A percentile compares a stretch with the other conserved stretches of the same genome.
These are phyloP conservation scores for Dactylellina sp. DNA, from an alignment of 2,329 filamentous ascomycete genomes.

Conservation along the genomic window DNA sequence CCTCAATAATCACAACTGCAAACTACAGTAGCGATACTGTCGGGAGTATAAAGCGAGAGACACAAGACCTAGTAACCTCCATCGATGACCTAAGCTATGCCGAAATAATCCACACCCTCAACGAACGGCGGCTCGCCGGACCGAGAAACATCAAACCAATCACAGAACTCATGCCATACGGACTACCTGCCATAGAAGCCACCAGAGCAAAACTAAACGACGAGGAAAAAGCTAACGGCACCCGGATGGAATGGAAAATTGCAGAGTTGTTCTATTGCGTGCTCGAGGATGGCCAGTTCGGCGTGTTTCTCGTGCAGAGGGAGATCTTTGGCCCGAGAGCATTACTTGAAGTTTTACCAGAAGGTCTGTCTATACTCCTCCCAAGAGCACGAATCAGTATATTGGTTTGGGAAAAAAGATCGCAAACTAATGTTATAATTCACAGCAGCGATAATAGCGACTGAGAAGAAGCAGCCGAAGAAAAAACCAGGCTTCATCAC, in stretches of 20 bases:
- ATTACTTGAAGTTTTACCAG: neutral
- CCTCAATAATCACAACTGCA: neutral
- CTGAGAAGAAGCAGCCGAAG: neutral
- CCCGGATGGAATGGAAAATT: constrained; percentile 25
- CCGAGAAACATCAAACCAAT: constrained; percentile 9
- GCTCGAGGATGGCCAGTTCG: neutral
- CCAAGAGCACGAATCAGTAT: too few relatives aligned
- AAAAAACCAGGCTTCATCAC: neutral
- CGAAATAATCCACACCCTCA: constrained; percentile 1
- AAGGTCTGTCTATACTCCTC: constrained; percentile 1
- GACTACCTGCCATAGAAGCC: constrained; percentile 19
- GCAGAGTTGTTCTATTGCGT: constrained; percentile 25
- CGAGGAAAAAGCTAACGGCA: constrained; percentile 17
- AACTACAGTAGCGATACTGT: neutral
- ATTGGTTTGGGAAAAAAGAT: too few relatives aligned
- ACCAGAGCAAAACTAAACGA: constrained; percentile 19
- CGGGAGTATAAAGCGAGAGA: neutral
- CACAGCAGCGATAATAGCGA: too few relatives aligned
- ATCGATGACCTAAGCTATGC: constrained; percentile 6
- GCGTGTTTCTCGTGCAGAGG: constrained; percentile 28
- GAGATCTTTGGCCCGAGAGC: constrained; percentile 10
- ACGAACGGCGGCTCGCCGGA: neutral
- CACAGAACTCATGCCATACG: constrained; percentile 20
- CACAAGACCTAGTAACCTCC: constrained; percentile 1
- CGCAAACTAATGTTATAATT: too few relatives aligned